These are phyloP conservation scores for Colletotrichum sp. DNA, from an alignment of 2,329 filamentous ascomycete species.

Conservation along the genomic window DNA sequence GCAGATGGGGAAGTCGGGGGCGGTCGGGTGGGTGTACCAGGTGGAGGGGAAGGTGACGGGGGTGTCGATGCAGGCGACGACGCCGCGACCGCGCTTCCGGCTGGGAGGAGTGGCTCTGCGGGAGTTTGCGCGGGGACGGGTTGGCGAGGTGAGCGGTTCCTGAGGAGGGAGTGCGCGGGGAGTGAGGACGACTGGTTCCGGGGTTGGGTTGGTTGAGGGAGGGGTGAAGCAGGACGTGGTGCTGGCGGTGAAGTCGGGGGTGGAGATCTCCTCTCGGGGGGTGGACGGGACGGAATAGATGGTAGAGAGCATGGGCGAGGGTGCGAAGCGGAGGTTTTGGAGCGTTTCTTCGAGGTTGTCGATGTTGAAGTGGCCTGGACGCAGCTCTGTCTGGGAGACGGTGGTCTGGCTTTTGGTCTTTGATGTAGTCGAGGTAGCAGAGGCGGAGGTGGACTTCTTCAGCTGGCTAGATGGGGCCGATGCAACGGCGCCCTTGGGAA, in stretches of 20 bases:
- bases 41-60: slow-evolving; percentile 32
- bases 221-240: slow-evolving; percentile 13
- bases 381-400: not conserved
- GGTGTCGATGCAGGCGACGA: slow-evolving; percentile 31
- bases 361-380: not conserved
- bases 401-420: not conserved
- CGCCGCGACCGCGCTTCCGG: slow-evolving; percentile 10
- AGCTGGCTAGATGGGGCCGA: not conserved
- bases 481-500: not conserved
- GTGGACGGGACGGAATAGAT: slow-evolving; percentile 16
- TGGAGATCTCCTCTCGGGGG: not conserved
- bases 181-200: not conserved
- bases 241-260: slow-evolving; percentile 10
- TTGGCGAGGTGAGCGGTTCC: not conserved
- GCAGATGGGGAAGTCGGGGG: slow-evolving; percentile 38
- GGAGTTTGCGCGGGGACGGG: slow-evolving; percentile 10
- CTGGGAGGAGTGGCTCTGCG: slow-evolving; percentile 2
- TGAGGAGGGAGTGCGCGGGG: not conserved
- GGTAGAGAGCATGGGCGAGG: slow-evolving; percentile 18
- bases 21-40: slow-evolving; percentile 41
- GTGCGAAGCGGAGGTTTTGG: slow-evolving; percentile 15
- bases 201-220: slow-evolving; percentile 17
- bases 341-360: slow-evolving; percentile 17
- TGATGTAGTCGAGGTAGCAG: not conserved
- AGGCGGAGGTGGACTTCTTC: not conserved